Base-by-base conservation (phyloP, 208 protist species). In the Histomonas meleagridis region DNA sequence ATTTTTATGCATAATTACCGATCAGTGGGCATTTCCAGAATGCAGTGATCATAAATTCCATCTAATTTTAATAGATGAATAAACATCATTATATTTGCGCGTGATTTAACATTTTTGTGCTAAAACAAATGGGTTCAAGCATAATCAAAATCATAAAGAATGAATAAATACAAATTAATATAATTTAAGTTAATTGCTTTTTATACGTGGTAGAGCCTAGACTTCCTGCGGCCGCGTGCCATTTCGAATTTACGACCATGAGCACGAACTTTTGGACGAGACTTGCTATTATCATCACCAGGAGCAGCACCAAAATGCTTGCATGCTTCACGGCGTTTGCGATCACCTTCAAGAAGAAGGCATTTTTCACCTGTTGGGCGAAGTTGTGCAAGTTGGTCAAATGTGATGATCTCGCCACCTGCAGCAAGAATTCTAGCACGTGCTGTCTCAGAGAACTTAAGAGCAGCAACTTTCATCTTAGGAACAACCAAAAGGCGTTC, bases 341-440 rank as follows among this genome's bases (percentile, higher is more conserved):
- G 96, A 93, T 95, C 96, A 92, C 98, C 98, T 92, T 97, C 97
- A 92, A 99, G 96, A 90, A 99, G 97, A 86, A 99, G 92, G 92
- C 96, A 97, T 94, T 98, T 98, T 93, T 96, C 96, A 32, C 98
- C 98, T 57, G 95, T 98, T 90, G 99, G 99, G 57, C 96, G 94
- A 43, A 96, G 93, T 93, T 99, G 96, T 51, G 97, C 97, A 60
- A 99, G 96, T 95, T 99, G 97, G 94, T 99, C 99, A 92, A 99
- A 99, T 92, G 98, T 99, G 57, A 99, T 94, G 95, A 95, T 96
- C 95, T 99, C 96, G 92, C 98, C 98, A 92, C 98, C 98, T 53
- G 97, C 97, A 35, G 62, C 97, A 62, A 97, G 93, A 94, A 99
- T 99, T 95, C 97, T 96, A 76, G 97, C 96, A 94, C 97, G 97